Conservation (phyloP, 306 rosid species). For the Fragaria vesca region DNA sequence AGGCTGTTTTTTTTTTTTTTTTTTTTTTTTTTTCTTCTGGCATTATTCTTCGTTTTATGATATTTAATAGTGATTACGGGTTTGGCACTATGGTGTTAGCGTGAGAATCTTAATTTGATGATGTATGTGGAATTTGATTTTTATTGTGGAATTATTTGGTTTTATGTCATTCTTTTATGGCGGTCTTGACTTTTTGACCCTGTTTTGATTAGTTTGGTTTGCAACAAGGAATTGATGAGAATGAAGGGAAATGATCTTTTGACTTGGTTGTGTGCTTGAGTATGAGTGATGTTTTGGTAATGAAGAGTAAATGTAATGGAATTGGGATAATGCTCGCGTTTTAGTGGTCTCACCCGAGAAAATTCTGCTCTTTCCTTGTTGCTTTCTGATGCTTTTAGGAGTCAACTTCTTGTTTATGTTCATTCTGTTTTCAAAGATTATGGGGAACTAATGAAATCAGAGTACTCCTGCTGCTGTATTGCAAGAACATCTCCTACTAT, state of each 20-base stretch:
- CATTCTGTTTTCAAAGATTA: neutral
- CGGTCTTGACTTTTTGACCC: neutral
- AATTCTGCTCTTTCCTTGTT: neutral
- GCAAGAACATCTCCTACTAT: neutral
- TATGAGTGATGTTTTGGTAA: neutral
- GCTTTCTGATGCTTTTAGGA: neutral
- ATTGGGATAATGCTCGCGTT: neutral
- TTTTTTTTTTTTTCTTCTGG: slow-evolving; percentile 6
- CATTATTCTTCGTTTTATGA: neutral
- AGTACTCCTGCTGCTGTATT: neutral
- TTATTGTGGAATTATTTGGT: neutral
- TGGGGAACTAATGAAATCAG: neutral
- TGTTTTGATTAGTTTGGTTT: neutral
- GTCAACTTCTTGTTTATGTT: neutral
- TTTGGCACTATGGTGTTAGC: neutral
- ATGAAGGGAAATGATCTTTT: neutral
- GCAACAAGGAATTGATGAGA: neutral
- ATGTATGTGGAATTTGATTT: neutral
- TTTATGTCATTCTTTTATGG: neutral
- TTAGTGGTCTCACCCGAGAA: neutral
- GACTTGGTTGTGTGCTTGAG: neutral
- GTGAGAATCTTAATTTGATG: neutral
- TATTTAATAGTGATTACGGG: neutral
- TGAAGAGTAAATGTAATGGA: neutral
- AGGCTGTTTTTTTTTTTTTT: neutral